These are phyloP conservation scores for Globisporangium splendens DNA, from an alignment of 352 stramenopile species.

Conservation along the genomic window DNA sequence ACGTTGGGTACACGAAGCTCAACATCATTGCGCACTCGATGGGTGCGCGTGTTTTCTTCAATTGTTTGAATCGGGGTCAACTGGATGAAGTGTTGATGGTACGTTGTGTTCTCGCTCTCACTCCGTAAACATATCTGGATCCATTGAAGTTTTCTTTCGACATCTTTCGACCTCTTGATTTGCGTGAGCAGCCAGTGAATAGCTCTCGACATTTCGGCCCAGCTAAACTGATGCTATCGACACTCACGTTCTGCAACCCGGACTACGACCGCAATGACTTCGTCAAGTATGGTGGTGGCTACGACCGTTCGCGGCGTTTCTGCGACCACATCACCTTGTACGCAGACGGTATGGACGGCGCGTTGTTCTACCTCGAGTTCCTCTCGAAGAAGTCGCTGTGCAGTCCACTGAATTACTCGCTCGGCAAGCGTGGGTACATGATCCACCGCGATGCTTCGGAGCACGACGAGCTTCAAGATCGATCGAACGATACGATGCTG, in stretches of 20 bases:
- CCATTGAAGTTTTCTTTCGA: no score
- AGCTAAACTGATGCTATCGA: slow-evolving; percentile 36
- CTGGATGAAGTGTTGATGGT: slow-evolving; percentile 47
- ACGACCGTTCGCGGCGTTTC: slow-evolving; percentile 48
- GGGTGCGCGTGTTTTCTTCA: slow-evolving; percentile 60
- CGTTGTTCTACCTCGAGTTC: slow-evolving; percentile 72
- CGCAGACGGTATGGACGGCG: slow-evolving; percentile 65
- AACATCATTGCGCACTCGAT: slow-evolving; percentile 71
- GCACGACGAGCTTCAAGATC: slow-evolving; percentile 20
- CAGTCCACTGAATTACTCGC: slow-evolving; percentile 46
- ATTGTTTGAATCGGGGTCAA: slow-evolving; percentile 34
- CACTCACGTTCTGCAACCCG: slow-evolving; percentile 75
- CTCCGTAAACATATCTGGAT: no score
- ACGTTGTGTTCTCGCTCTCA: slow-evolving; percentile 1
- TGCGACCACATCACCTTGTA: slow-evolving; percentile 70
- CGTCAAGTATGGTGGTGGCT: slow-evolving; percentile 48
- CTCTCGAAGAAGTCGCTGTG: slow-evolving; percentile 39
- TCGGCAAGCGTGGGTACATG: slow-evolving; percentile 48
- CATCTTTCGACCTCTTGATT: neutral
- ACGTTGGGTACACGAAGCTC: slow-evolving; percentile 55
- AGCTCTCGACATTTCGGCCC: neutral
- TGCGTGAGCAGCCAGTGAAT: slow-evolving; percentile 1
- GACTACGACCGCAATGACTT: slow-evolving; percentile 74
- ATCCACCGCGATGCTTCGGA: slow-evolving; percentile 33
- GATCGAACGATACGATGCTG: slow-evolving; percentile 25